Evolutionary conservation across 2,329 filamentous ascomycete genomes (phyloP), one percentile per base, ranked within the genome.

Genomic region (Fusarium tupiense): DNA sequence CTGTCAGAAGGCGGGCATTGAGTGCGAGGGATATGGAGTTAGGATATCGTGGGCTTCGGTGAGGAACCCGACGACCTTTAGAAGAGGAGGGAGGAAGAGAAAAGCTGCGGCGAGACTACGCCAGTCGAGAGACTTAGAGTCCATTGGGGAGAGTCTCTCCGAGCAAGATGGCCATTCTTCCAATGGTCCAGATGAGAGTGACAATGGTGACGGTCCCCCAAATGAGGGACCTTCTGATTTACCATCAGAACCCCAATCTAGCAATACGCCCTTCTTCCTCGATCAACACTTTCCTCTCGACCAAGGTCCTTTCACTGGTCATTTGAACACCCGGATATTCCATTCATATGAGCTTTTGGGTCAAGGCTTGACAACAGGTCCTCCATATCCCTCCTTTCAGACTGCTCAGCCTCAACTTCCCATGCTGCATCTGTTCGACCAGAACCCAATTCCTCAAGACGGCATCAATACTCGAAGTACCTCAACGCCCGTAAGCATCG

Each of bases 11-110:
- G 67, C 75, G 0, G 76, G 76, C 2, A 22, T 76, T 2, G 56
- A 63, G 7, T 78, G 76, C 3, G 76, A 78, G 14, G 76, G 76
- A 1, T 78, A 78, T 37, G 76, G 75, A 6, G 67, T 78, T 0
- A 72, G 76, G 24, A 54, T 78, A 4, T 77, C 76, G 1, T 78
- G 76, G 76, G 76, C 73, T 7, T 76, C 76, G 8, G 76, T 78
- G 47, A 75, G 76, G 17, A 76, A 65, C 5, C 76, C 76, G 1
- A 62, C 75, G 4, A 78, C 77, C 4, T 78, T 75, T 10, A 61
- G 66, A 13, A 65, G 38, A 4, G 52, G 69, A 5, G n/a, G 64
- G 0, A 68, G 50, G 29, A 66, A 69, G 13, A 73, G 57, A n/a
- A 56, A 61, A 17, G 66, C 64, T 1, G 41, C 64, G 7, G 57